Percentiles rank a stretch among this genome's conserved stretches.
Evolutionary conservation across 2,329 filamentous ascomycete species (phyloP).

Genomic region (Xylariaceae sp.): DNA sequence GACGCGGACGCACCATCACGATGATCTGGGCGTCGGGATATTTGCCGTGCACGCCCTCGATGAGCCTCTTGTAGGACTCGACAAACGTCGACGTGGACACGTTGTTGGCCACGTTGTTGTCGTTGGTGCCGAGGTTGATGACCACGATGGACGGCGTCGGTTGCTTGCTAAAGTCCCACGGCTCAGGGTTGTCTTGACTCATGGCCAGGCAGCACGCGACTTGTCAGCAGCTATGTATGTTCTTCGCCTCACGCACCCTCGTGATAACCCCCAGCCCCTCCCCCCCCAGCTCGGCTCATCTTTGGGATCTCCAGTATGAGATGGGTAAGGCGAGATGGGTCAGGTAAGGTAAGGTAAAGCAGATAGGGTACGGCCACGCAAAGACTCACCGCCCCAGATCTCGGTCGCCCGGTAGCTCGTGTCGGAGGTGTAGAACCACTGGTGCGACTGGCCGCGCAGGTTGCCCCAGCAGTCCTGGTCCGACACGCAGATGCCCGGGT

Average conservation of each 20-base stretch:
- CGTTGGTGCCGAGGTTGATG: constrained; percentile 41
- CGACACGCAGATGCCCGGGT: constrained; percentile 49
- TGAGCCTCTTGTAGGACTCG: constrained; percentile 34
- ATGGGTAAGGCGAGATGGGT: no score
- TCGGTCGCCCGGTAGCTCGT: constrained; percentile 37
- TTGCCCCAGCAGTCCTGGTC: constrained; percentile 50
- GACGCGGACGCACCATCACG: constrained; percentile 30
- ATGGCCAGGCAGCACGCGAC: no score
- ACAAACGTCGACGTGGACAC: constrained; percentile 31
- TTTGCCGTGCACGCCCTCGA: constrained; percentile 38
- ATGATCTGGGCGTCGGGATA: constrained; percentile 39
- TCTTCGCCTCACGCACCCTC: no score
- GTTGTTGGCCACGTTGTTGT: constrained; percentile 34
- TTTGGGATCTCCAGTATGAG: no score
- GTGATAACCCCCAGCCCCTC: no score
- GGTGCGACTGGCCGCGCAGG: constrained; percentile 40
- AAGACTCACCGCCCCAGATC: constrained; percentile 36
- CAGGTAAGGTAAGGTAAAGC: no score
- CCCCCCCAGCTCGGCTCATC: no score
- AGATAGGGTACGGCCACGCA: not conserved
- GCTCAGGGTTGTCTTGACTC: constrained; percentile 35
- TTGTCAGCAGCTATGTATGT: no score
- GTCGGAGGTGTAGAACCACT: constrained; percentile 52
- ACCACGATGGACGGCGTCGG: constrained; percentile 36
- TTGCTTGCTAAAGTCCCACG: constrained; percentile 36